Percentiles rank a stretch among this genome's conserved stretches.
Evolutionary conservation across 2,329 filamentous ascomycete species (phyloP).

Genomic region (Metarhizium guizhouense): DNA sequence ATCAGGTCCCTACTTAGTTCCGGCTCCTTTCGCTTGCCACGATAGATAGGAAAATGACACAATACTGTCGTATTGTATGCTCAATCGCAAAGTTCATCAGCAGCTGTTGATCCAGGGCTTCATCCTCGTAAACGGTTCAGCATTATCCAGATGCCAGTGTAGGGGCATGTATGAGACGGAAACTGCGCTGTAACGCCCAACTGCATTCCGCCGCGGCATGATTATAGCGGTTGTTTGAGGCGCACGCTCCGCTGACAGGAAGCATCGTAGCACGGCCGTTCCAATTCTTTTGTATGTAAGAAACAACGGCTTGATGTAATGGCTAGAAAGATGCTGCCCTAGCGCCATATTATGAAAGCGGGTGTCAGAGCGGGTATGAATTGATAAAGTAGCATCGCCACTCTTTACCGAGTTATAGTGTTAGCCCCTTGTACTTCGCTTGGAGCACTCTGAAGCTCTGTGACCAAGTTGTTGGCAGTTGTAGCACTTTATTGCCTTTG

Average conservation of each 20-base stretch:
- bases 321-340: not conserved
- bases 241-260: not conserved
- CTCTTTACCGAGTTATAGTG: not conserved
- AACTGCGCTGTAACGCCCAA: too few relatives aligned
- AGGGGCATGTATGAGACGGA: too few relatives aligned
- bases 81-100: not conserved
- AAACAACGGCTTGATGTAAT: not conserved
- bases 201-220: too few relatives aligned
- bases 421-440: slow-evolving; percentile 6
- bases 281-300: not conserved
- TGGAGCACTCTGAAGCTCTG: slow-evolving; percentile 46
- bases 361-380: not conserved
- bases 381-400: not conserved
- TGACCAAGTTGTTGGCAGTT: slow-evolving; percentile 55
- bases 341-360: not conserved
- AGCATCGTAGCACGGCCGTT: not conserved
- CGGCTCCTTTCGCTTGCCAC: not conserved
- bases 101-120: not conserved
- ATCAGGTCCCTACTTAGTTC: not conserved
- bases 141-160: too few relatives aligned
- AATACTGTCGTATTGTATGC: not conserved
- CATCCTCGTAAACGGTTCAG: not conserved
- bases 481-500: slow-evolving; percentile 39
- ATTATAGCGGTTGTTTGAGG: too few relatives aligned
- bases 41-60: not conserved